phyloP scores from a whole-genome alignment of 441 rosid genomes.

The Erodium moschatum region DNA sequence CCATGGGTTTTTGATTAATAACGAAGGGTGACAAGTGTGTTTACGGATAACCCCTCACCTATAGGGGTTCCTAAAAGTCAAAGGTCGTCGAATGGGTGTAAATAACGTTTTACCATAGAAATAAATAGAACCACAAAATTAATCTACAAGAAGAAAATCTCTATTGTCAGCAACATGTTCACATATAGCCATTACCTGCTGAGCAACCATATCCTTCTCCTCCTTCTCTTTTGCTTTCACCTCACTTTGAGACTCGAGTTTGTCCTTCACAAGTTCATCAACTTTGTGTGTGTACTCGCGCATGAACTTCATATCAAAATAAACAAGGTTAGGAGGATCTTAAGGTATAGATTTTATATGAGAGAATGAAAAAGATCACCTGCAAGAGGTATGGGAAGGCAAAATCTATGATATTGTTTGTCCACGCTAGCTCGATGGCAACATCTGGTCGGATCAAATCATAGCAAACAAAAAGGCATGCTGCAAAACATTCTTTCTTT shows the following conservation, averaged over 20 bases:
- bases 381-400: slow-evolving; percentile 46
- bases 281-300: slow-evolving; percentile 92
- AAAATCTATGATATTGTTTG: slow-evolving; percentile 23
- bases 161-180: background rate
- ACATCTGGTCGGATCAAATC: slow-evolving; percentile 23
- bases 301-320: slow-evolving; percentile 44
- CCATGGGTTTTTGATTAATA: too few relatives aligned
- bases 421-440: slow-evolving; percentile 25
- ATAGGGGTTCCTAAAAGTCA: too few relatives aligned
- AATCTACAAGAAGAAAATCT: too few relatives aligned
- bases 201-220: slow-evolving; percentile 83
- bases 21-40: too few relatives aligned
- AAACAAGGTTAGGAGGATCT: slow-evolving; percentile 14
- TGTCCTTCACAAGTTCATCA: slow-evolving; percentile 87
- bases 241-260: slow-evolving; percentile 64
- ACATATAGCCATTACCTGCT: slow-evolving; percentile 50
- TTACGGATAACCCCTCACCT: too few relatives aligned
- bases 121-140: too few relatives aligned
- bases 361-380: slow-evolving; percentile 31
- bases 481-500: slow-evolving; percentile 25
- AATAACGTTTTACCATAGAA: too few relatives aligned
- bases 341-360: too few relatives aligned
- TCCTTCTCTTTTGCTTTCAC: slow-evolving; percentile 80
- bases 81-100: too few relatives aligned
- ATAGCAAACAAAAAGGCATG: slow-evolving; percentile 27